Evolutionary conservation across 345 rosid species (phyloP).

Genomic region (Citrus sinensis): DVS_A1.0 CM039167.1:14963001-14963500

Average conservation of each 20-base stretch:
- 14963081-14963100: not conserved
- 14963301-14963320: slow-evolving; percentile 63
- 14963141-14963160: not conserved
- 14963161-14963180: not conserved
- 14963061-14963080: too few species aligned
- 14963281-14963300: slow-evolving; percentile 27
- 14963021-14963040: too few species aligned
- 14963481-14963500: slow-evolving; percentile 38
- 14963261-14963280: not conserved
- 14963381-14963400: slow-evolving; percentile 61
- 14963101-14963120: not conserved
- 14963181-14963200: slow-evolving; percentile 5
- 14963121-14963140: slow-evolving; percentile 8
- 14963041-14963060: too few species aligned
- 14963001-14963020: too few species aligned
- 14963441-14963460: slow-evolving; percentile 54
- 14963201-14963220: not conserved
- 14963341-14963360: slow-evolving; percentile 64
- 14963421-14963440: slow-evolving; percentile 42
- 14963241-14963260: not conserved
- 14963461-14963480: slow-evolving; percentile 78
- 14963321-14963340: slow-evolving; percentile 52
- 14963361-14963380: slow-evolving; percentile 67
- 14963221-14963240: not conserved
- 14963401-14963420: slow-evolving; percentile 71